Evolutionary conservation across 163 green algal genomes (phyloP).

Genomic region (Trebouxia gelatinosa): DNA sequence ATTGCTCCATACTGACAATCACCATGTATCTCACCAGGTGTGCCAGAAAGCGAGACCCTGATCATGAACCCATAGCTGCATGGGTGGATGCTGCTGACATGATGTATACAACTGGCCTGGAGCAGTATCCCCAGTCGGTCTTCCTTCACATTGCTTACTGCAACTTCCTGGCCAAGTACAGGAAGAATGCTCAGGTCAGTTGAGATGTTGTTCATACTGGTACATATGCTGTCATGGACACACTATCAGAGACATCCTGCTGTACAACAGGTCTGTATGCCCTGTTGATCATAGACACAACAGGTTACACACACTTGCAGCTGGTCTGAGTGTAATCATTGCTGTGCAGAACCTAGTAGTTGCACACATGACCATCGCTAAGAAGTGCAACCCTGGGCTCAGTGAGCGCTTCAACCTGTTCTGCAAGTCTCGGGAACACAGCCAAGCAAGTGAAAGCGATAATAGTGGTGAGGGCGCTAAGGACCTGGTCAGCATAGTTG

Average conservation of each 20-base stretch:
- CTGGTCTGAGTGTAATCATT: no score
- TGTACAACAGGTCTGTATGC: no score
- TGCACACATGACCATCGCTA: neutral
- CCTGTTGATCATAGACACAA: no score
- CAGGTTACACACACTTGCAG: no score
- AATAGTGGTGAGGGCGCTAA: constrained; percentile 14
- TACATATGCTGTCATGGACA: no score
- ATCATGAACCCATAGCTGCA: constrained; percentile 39
- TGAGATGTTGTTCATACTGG: no score
- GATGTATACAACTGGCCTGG: constrained; percentile 30
- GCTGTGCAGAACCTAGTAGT: neutral
- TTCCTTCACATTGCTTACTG: constrained; percentile 48
- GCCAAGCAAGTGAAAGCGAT: constrained; percentile 9
- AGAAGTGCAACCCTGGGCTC: constrained; percentile 6
- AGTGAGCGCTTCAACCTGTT: constrained; percentile 29
- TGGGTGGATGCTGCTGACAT: constrained; percentile 27
- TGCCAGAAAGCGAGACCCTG: constrained; percentile 32
- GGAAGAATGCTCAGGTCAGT: neutral
- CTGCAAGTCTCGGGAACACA: constrained; percentile 7
- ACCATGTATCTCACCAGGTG: constrained; percentile 32
- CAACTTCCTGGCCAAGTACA: constrained; percentile 47
- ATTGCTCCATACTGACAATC: no score
- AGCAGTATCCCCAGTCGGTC: constrained; percentile 30
- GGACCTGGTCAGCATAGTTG: constrained; percentile 30
- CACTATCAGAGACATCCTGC: no score